Conservation (phyloP, 2,329 filamentous ascomycete genomes). For the Talaromyces pinophilus region DNA sequence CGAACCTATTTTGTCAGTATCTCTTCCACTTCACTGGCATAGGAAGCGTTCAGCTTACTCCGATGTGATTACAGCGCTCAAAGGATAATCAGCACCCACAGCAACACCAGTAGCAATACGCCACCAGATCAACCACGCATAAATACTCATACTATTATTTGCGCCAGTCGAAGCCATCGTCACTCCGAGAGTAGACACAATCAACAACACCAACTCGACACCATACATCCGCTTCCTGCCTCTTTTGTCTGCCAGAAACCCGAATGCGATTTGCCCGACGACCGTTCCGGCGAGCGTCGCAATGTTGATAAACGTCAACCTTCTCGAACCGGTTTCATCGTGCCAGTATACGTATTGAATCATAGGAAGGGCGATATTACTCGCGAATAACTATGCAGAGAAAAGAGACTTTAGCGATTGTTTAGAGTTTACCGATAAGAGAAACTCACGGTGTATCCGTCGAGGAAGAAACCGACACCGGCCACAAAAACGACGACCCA, state of each 20-base stretch:
- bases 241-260: slow-evolving; percentile 50
- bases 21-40: background rate
- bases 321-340: slow-evolving; percentile 37
- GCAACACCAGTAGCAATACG: slow-evolving; percentile 54
- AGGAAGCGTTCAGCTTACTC: slow-evolving; percentile 52
- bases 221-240: slow-evolving; percentile 56
- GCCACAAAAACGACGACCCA: slow-evolving; percentile 50
- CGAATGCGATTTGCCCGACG: slow-evolving; percentile 51
- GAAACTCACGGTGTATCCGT: slow-evolving; percentile 45
- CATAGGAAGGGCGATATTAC: slow-evolving; percentile 54
- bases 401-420: slow-evolving; percentile 8
- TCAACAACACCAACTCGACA: slow-evolving; percentile 51
- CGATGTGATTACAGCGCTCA: slow-evolving; percentile 67
- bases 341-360: slow-evolving; percentile 52
- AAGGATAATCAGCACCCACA: slow-evolving; percentile 68
- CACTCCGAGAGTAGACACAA: slow-evolving; percentile 50
- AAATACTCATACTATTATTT: slow-evolving; percentile 48
- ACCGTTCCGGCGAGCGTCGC: slow-evolving; percentile 51
- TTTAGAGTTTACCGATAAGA: background rate
- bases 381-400: slow-evolving; percentile 48
- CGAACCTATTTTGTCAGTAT: slow-evolving; percentile 39
- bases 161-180: slow-evolving; percentile 49
- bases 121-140: slow-evolving; percentile 52
- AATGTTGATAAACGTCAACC: slow-evolving; percentile 47
- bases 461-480: slow-evolving; percentile 54